A percentile compares a stretch with the other conserved stretches of the same genome.
Conservation (phyloP, 139 green algal species). For the Coelastrella sp. region DNA sequence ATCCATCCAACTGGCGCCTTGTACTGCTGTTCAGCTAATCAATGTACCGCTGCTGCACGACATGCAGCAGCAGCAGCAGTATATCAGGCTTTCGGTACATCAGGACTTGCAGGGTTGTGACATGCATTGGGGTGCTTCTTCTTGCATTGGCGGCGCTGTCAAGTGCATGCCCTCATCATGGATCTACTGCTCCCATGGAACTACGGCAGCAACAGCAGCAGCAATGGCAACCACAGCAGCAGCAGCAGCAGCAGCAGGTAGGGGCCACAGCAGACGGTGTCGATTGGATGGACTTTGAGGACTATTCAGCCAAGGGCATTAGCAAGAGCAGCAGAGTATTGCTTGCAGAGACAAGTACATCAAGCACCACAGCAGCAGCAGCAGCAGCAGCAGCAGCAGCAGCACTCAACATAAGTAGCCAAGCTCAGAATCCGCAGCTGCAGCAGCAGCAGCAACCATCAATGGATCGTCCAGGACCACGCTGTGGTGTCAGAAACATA, state of each 20-base stretch:
- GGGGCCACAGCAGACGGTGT: neutral
- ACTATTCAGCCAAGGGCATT: neutral
- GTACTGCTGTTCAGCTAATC: too few species aligned
- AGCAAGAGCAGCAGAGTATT: neutral
- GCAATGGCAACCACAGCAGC: neutral
- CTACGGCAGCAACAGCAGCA: neutral
- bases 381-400: slow-evolving; percentile 8
- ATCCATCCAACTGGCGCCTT: too few species aligned
- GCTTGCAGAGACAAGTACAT: neutral
- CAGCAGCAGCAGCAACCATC: slow-evolving; percentile 31
- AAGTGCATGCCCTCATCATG: neutral
- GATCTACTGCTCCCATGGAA: neutral
- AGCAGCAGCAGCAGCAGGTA: slow-evolving; percentile 4
- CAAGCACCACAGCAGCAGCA: slow-evolving; percentile 1
- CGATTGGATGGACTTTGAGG: slow-evolving; percentile 12
- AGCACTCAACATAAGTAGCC: neutral
- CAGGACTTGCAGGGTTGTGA: too few species aligned
- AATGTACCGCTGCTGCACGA: too few species aligned
- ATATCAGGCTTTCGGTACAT: too few species aligned
- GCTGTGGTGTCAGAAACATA: slow-evolving; percentile 2
- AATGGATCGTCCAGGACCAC: neutral
- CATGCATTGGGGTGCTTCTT: too few species aligned
- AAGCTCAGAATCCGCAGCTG: neutral
- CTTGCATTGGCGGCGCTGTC: neutral
- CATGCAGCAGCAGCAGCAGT: too few species aligned